Conservation (phyloP, 2,329 filamentous ascomycete species). For the Colletotrichum viniferum region DNA sequence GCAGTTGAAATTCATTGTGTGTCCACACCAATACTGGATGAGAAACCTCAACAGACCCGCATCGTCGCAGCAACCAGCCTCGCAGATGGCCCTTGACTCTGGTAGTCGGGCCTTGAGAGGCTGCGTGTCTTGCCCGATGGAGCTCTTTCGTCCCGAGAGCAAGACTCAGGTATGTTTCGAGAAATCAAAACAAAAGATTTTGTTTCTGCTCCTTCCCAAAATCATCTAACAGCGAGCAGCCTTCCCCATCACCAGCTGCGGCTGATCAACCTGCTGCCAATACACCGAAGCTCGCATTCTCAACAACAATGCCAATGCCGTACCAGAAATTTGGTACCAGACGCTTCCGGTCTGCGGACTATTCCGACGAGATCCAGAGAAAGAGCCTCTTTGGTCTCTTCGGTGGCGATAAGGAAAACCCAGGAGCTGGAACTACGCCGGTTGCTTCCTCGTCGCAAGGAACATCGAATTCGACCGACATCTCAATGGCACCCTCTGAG, state of each 20-base stretch:
- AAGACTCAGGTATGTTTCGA: not conserved
- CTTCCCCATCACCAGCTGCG: not conserved
- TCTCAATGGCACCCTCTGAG: not conserved
- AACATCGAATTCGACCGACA: not conserved
- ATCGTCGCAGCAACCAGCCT: not conserved
- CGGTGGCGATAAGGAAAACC: not conserved
- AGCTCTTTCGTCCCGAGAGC: not conserved
- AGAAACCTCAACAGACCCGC: not conserved
- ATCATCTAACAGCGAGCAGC: not conserved
- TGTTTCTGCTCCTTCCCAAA: not conserved
- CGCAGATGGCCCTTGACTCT: not conserved
- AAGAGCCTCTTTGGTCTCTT: constrained; percentile 3
- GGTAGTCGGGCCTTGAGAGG: not conserved
- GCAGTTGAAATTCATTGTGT: not conserved
- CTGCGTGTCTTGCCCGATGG: not conserved
- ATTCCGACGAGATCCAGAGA: not conserved
- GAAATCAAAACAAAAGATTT: not conserved
- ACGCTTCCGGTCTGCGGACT: not conserved
- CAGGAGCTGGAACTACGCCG: not conserved
- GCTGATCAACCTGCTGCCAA: not conserved
- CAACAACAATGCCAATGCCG: not conserved
- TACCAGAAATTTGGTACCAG: not conserved
- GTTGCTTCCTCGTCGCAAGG: not conserved
- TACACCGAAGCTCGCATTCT: not conserved
- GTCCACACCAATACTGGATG: not conserved